A percentile compares a stretch with the other conserved stretches of the same genome.
phyloP scores from a whole-genome alignment of 2,329 filamentous ascomycete genomes.

The Exophiala bonariae region DNA sequence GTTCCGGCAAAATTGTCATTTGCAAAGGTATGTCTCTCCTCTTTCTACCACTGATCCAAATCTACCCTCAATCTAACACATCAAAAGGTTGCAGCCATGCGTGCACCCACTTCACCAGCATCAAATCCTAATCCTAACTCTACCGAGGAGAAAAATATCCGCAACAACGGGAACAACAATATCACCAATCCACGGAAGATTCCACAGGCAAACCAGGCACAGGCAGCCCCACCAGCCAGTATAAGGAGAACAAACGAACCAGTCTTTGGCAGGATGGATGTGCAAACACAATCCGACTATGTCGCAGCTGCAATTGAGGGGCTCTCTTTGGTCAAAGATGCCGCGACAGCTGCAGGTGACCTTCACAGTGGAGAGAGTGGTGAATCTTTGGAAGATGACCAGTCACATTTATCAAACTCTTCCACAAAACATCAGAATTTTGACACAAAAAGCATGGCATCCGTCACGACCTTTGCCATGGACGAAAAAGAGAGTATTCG shows the following conservation, averaged over 20 bases:
- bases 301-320: constrained; percentile 21
- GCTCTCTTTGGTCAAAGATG: constrained; percentile 19
- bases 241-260: constrained; percentile 4
- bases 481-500: constrained; percentile 95
- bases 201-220: background rate
- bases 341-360: constrained; percentile 3
- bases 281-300: constrained; percentile 16
- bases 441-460: constrained; percentile 92
- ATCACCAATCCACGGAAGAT: constrained; percentile 7
- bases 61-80: constrained; percentile 27
- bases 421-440: constrained; percentile 84
- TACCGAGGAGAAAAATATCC: constrained; percentile 25
- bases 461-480: constrained; percentile 90
- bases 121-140: constrained; percentile 15
- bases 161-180: constrained; percentile 5
- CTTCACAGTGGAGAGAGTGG: constrained; percentile 25
- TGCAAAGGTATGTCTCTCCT: constrained; percentile 63
- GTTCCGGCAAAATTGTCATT: constrained; percentile 64
- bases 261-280: constrained; percentile 6
- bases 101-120: constrained; percentile 28
- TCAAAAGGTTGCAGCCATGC: constrained; percentile 46
- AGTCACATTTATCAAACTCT: constrained; percentile 54
- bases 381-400: constrained; percentile 44
- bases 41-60: constrained; percentile 11
- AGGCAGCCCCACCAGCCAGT: background rate